A percentile compares a stretch with the other conserved stretches of the same genome.
These are phyloP conservation scores for Paralagenidium karlingii DNA, from an alignment of 352 stramenopile genomes.

Conservation along the genomic window DNA sequence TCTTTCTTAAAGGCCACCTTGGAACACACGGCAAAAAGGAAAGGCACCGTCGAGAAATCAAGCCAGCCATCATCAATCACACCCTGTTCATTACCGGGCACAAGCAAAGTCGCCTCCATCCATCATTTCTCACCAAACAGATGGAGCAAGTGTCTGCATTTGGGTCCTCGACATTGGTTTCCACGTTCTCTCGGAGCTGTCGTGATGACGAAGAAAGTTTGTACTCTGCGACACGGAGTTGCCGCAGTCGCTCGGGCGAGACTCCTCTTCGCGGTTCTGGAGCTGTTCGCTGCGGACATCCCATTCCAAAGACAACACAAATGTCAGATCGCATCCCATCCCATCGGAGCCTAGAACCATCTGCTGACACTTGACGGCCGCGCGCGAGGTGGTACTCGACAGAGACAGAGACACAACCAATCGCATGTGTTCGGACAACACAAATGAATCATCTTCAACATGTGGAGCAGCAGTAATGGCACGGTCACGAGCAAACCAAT, in stretches of 20 bases:
- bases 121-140: not conserved
- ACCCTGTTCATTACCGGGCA: conserved; percentile 1
- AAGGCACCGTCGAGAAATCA: not conserved
- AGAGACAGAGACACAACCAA: conserved; percentile 1
- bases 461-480: conserved; percentile 42
- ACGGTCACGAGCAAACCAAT: conserved; percentile 43
- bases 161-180: not conserved
- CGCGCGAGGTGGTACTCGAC: conserved; percentile 14
- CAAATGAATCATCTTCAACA: conserved; percentile 31
- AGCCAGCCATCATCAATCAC: not conserved
- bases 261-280: conserved; percentile 29
- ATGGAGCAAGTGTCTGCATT: not conserved
- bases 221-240: conserved; percentile 56
- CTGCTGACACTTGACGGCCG: too few relatives aligned
- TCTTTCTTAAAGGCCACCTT: conserved; percentile 1
- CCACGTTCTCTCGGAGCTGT: conserved; percentile 5
- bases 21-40: not conserved
- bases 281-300: conserved; percentile 19
- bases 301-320: conserved; percentile 1
- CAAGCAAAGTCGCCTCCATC: not conserved
- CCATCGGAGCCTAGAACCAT: too few relatives aligned
- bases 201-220: conserved; percentile 1
- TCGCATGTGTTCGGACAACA: not conserved
- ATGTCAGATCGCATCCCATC: not conserved
- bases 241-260: conserved; percentile 42